Percentiles rank a stretch among this genome's conserved stretches.
Conservation (phyloP, 768 basidiomycete species). For the Mycena vitilis region DNA sequence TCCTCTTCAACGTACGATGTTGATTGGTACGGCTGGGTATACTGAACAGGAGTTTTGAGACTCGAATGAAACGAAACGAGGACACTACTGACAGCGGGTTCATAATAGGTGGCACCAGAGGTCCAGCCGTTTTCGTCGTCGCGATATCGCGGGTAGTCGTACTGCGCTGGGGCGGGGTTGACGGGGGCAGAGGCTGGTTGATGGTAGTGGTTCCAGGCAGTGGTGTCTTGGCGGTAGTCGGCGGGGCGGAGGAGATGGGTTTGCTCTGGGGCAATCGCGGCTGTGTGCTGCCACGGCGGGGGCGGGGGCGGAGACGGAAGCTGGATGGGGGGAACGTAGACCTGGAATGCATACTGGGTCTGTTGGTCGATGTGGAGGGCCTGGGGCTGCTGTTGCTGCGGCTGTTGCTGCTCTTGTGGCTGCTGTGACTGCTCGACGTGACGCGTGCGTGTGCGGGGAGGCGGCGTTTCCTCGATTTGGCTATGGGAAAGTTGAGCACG, state of each 20-base stretch:
- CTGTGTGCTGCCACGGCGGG: constrained; percentile 55
- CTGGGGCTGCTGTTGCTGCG: constrained; percentile 40
- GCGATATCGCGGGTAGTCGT: constrained; percentile 68
- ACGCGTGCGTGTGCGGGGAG: constrained; percentile 30
- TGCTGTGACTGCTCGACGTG: constrained; percentile 34
- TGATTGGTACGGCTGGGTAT: constrained; percentile 63
- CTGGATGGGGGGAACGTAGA: constrained; percentile 54
- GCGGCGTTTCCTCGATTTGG: constrained; percentile 21
- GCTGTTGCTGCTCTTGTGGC: constrained; percentile 30
- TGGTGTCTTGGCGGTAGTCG: constrained; percentile 55
- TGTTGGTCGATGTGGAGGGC: constrained; percentile 51
- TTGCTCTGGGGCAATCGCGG: constrained; percentile 73
- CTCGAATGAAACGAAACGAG: not conserved
- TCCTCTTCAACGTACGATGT: constrained; percentile 60
- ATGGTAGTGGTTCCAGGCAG: constrained; percentile 68
- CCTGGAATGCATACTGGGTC: constrained; percentile 50
- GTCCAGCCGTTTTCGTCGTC: constrained; percentile 69
- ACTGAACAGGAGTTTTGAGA: constrained; percentile 48
- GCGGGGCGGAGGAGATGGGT: constrained; percentile 66
- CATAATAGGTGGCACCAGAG: constrained; percentile 64
- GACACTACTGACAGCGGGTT: constrained; percentile 57
- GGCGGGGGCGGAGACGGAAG: constrained; percentile 45
- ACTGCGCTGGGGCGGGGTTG: constrained; percentile 58
- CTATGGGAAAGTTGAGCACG: constrained; percentile 9
- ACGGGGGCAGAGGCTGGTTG: constrained; percentile 52